Evolutionary conservation across 257 asterid species (phyloP), one percentile per base, ranked within the genome.

Genomic region (Eustoma russellianum): DNA sequence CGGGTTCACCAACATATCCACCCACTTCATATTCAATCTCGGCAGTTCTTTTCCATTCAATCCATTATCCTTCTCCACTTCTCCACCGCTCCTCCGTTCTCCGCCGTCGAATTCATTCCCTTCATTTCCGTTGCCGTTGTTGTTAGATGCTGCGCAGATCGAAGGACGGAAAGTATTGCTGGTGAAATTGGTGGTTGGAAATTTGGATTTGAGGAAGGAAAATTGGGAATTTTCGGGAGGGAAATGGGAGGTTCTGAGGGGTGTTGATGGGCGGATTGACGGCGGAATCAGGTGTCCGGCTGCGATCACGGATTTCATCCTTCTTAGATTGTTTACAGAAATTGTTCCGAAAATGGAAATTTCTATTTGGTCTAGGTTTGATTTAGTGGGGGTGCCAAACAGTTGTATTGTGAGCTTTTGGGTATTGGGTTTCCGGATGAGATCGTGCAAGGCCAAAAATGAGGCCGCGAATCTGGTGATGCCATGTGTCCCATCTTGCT

Each of bases 1-100:
- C 46, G 92, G 96, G 62, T 86, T 91, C 52, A 92, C 65, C 68
- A 87, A 51, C 44, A 87, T 83, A 45, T 85, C 86, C 52, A 69
- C 56, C 97, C 96, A 85, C 48, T 53, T 76, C 51, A 92, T 46
- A 56, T 81, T 82, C 74, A 87, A 79, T 73, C 66, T 72, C 8
- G 93, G 76, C 60, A 61, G 73, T 43, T 69, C 84, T n/a, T n/a
- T 41, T 56, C 43, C 55, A 51, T 43, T 45, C 13, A 41, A 40
- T 35, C 70, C 74, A 33, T 76, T 70, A 57, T 73, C 63, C 2
- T 24, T 24, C 3, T 24, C 30, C n/a, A 41, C 61, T 14, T 59
- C 60, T 44, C 43, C 7, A 38, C 15, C 47, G 9, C 41, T 50
- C 12, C 50, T 46, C 28, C 46, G 24, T 8, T 56, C 46, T 12